Evolutionary conservation across 441 rosid species (phyloP), one percentile per base, ranked within the genome.

Genomic region (Erodium texanum): DNA sequence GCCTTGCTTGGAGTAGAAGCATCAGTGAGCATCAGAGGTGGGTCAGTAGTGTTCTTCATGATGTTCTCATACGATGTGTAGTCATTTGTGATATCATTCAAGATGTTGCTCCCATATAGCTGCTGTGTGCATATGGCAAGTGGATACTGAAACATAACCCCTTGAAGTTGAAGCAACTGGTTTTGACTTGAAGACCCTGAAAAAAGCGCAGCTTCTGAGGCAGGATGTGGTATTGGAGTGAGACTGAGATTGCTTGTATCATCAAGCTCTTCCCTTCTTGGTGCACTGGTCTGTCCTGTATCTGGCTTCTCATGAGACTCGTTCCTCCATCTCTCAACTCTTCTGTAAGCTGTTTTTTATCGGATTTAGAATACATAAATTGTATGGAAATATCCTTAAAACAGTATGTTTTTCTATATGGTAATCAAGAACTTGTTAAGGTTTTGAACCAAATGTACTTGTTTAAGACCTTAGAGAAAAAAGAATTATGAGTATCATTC

Each of bases 291-390:
- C 59, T 43, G 67, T 1, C 19, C 45, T 1, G 48, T 7, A 27
- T 66, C 74, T 62, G 19, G 41, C 54, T 11, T 70, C 54, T 66
- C 75, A 8, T 65, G 71, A 71, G 82, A 74, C 10, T 27, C 67
- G 71, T 70, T 74, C 41, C 58, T 74, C 74, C 67, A 56, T 45
- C 67, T 66, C 68, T 76, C 67, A 10, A 12, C 54, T 68, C 70
- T 70, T 66, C 38, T 54, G 41, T 63, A 59, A 5, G n/a, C 69
- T 50, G 67, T 3, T 63, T 75, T 81, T 76, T 23, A 23, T 7
- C 20, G 6, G 6, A 15, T 6, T 54, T 18, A 54, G 22, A 18
- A 16, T 16, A 54, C 61, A 12, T 15, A 45, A 70, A 70, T 24
- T 29, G 12, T 32, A 32, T 32, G 29, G 29, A 27, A 27, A 27